These are phyloP conservation scores for Euclidium syriacum DNA, from an alignment of 345 rosid genomes.

Conservation along the genomic window DNA sequence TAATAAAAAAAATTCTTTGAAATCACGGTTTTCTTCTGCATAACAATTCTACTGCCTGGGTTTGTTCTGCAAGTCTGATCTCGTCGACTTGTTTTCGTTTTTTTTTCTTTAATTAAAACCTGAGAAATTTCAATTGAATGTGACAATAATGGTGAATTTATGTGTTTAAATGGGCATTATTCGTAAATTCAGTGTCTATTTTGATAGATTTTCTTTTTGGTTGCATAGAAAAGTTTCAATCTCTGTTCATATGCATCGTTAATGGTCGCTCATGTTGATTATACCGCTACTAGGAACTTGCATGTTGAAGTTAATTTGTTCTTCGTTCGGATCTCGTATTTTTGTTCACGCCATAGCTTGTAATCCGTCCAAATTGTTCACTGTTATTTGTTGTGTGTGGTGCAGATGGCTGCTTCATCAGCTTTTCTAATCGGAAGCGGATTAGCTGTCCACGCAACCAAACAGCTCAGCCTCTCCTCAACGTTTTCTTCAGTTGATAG, in stretches of 20 bases:
- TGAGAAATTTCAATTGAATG: neutral
- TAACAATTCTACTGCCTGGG: neutral
- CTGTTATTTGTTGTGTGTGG: neutral
- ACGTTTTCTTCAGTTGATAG: conserved; percentile 28
- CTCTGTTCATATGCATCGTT: neutral
- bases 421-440: conserved; percentile 58
- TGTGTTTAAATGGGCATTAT: neutral
- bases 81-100: neutral
- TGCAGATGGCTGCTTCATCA: conserved; percentile 64
- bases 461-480: conserved; percentile 35
- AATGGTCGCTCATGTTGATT: neutral
- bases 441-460: conserved; percentile 33
- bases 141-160: neutral
- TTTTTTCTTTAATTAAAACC: neutral
- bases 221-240: neutral
- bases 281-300: neutral
- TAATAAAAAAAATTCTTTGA: neutral
- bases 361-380: neutral
- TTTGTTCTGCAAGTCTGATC: neutral
- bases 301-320: neutral
- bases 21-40: neutral
- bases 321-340: conserved; percentile 5
- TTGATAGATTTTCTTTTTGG: neutral
- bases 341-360: neutral
- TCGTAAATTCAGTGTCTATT: neutral